phyloP scores from a whole-genome alignment of 192 early-diverging fungal species.

The Umbelopsis sp. region DNA sequence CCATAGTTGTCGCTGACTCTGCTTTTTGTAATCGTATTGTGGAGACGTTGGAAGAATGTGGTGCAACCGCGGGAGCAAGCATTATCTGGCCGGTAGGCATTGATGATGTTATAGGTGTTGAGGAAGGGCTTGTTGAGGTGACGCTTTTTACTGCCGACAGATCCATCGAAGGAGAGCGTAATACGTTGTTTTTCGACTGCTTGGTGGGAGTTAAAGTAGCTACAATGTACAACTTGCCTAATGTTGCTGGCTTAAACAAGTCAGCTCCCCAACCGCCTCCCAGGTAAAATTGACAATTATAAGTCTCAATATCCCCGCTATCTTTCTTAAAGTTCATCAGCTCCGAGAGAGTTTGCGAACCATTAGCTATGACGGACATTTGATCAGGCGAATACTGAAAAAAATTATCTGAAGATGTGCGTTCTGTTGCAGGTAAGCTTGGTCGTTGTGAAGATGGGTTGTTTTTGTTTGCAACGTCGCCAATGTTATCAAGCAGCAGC shows the following conservation, averaged over 20 bases:
- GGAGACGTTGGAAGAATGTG: background rate
- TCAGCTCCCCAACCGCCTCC: constrained; percentile 63
- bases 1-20: background rate
- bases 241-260: constrained; percentile 42
- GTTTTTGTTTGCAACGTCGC: constrained; percentile 23
- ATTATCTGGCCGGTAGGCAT: background rate
- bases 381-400: constrained; percentile 40
- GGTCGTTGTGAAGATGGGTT: constrained; percentile 24
- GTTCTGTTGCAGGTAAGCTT: constrained; percentile 25
- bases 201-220: background rate
- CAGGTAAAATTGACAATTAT: constrained; percentile 50
- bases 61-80: constrained; percentile 5
- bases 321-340: constrained; percentile 44
- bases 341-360: constrained; percentile 47
- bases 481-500: constrained; percentile 44
- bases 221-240: constrained; percentile 55
- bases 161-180: background rate
- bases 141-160: background rate
- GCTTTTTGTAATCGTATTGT: background rate
- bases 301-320: constrained; percentile 44
- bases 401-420: constrained; percentile 28
- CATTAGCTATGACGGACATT: constrained; percentile 46
- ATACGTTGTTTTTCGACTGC: background rate
- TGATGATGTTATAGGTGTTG: background rate
- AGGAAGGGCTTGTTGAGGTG: background rate